phyloP scores from a whole-genome alignment of 768 basidiomycete species.

The Dictyophora rubrovolvata region DNA sequence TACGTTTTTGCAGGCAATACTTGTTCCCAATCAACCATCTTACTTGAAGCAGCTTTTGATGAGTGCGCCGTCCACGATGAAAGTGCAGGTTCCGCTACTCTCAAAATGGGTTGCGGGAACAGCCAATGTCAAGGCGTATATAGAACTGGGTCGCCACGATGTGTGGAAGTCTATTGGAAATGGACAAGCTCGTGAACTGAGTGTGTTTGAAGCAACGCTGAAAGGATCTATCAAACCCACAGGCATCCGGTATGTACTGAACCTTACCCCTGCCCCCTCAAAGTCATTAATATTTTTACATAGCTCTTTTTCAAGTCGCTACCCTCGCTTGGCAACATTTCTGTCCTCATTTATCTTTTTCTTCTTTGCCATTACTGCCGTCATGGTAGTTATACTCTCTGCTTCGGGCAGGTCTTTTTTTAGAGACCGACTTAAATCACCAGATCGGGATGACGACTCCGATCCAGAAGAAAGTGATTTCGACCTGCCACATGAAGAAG shows the following conservation, averaged over 20 bases:
- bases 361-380: conserved; percentile 19
- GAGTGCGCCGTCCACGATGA: conserved; percentile 29
- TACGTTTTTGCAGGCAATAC: conserved; percentile 42
- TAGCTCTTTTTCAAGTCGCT: conserved; percentile 36
- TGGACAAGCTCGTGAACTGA: conserved; percentile 66
- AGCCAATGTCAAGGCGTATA: conserved; percentile 40
- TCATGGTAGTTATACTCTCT: conserved; percentile 24
- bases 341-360: conserved; percentile 27
- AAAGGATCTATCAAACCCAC: conserved; percentile 52
- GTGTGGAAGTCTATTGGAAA: conserved; percentile 59
- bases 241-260: conserved; percentile 48
- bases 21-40: conserved; percentile 30
- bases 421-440: not conserved
- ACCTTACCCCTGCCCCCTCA: not conserved
- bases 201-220: conserved; percentile 50
- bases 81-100: conserved; percentile 49
- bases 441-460: not conserved
- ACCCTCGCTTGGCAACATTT: conserved; percentile 49
- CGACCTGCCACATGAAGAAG: not conserved
- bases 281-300: not conserved
- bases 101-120: conserved; percentile 39
- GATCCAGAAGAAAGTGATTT: not conserved
- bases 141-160: conserved; percentile 69
- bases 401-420: conserved; percentile 14
- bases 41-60: conserved; percentile 28